Evolutionary conservation across 192 early-diverging fungal species (phyloP).

Genomic region (Mortierella hygrophila): DNA sequence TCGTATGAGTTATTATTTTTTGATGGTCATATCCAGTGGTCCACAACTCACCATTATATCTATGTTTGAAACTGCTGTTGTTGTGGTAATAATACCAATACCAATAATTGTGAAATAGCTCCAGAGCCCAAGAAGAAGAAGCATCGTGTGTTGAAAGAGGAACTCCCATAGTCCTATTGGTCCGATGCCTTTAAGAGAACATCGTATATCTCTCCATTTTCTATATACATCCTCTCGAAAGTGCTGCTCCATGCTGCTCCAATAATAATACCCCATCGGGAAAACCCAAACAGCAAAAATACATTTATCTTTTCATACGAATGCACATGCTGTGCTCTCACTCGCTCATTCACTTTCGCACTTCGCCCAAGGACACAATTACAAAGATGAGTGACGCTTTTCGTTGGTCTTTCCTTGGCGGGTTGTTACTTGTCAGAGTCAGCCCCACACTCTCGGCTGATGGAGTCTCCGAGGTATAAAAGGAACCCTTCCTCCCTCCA

Average conservation of each 20-base stretch:
- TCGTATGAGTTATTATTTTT: conserved; percentile 5
- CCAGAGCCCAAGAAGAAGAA: conserved; percentile 92
- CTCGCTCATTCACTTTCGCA: background rate
- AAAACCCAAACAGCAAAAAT: conserved; percentile 9
- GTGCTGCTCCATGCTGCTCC: too few relatives aligned
- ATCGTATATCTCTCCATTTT: too few relatives aligned
- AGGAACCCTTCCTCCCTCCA: background rate
- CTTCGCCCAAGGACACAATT: background rate
- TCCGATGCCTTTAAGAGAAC: background rate
- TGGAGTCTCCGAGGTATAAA: background rate
- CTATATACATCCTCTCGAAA: too few relatives aligned
- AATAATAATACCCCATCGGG: background rate
- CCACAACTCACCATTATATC: background rate
- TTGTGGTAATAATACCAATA: background rate
- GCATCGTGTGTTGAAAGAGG: conserved; percentile 85
- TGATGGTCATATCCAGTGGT: background rate
- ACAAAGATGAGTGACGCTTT: background rate
- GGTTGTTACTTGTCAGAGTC: too few relatives aligned
- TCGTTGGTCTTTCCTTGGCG: background rate
- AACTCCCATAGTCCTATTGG: conserved; percentile 17
- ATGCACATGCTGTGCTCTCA: background rate
- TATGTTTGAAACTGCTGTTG: background rate
- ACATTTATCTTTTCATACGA: background rate
- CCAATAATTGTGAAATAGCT: conserved; percentile 58
- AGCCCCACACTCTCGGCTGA: too few relatives aligned